phyloP scores from a whole-genome alignment of 225 moss, liverwort and hornwort species.

The Pseudoscleropodium purum region DNA sequence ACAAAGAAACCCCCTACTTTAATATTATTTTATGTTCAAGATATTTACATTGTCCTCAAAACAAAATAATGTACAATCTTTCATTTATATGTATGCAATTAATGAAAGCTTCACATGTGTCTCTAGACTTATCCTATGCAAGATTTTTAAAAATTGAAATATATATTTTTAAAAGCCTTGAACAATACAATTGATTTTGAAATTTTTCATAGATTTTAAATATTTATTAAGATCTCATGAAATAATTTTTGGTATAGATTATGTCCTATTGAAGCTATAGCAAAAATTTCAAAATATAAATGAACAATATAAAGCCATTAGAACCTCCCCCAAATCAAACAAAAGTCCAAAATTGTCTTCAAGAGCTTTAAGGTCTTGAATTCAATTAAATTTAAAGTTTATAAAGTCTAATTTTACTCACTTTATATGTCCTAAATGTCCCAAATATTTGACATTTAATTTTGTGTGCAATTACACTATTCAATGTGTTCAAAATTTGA shows the following conservation, averaged over 20 bases:
- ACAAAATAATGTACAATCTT: not conserved
- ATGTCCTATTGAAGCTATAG: not conserved
- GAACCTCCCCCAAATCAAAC: not conserved
- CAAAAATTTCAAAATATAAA: not conserved
- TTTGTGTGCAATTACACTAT: not conserved
- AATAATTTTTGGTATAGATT: not conserved
- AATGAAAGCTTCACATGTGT: not conserved
- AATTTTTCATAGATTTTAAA: not conserved
- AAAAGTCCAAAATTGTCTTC: not conserved
- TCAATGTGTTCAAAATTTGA: not conserved
- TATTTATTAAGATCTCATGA: not conserved
- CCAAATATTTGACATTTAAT: too few relatives aligned
- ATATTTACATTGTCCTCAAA: rapidly evolving
- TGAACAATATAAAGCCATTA: not conserved
- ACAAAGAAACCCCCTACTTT: not conserved
- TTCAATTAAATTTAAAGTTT: not conserved
- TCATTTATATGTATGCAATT: not conserved
- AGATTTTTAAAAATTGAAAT: not conserved
- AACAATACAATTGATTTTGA: not conserved
- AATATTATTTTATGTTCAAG: not conserved
- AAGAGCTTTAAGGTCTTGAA: too few relatives aligned
- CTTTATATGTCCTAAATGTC: too few relatives aligned
- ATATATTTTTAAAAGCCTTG: not conserved
- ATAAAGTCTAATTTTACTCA: not conserved
- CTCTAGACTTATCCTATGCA: not conserved